These are phyloP conservation scores for Leccinum pseudoinsigne DNA, from an alignment of 1,284 basidiomycete genomes.

Conservation along the genomic window DNA sequence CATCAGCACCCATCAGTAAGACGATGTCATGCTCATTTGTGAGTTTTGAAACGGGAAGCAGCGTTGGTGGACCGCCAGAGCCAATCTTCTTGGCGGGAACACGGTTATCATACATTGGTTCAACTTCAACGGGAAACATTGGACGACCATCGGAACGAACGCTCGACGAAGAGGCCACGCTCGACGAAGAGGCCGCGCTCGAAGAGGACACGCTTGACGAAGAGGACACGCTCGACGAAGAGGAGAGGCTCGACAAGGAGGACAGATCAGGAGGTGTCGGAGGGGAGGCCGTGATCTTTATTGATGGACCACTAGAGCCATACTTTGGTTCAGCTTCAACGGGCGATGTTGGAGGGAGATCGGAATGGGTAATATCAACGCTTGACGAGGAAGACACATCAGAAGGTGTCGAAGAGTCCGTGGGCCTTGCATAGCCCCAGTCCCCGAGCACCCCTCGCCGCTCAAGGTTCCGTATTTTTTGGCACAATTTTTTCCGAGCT, in stretches of 20 bases:
- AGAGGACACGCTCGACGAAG: no score
- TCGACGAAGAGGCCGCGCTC: no score
- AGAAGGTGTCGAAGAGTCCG: neutral
- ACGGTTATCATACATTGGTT: neutral
- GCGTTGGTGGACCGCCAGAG: neutral
- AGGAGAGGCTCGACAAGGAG: no score
- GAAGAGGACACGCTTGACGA: no score
- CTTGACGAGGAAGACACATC: neutral
- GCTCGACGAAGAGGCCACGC: no score
- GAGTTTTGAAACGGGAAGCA: neutral
- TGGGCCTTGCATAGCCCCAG: slow-evolving; percentile 8
- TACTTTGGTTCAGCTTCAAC: neutral
- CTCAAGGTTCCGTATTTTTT: neutral
- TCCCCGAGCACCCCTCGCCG: neutral
- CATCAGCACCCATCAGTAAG: slow-evolving; percentile 4
- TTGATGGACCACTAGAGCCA: neutral
- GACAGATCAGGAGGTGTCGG: no score
- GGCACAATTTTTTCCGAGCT: neutral
- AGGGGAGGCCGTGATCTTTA: no score
- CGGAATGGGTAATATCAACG: neutral
- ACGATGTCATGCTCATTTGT: slow-evolving; percentile 1
- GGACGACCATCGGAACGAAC: no score
- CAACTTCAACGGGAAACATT: no score
- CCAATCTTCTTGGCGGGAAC: neutral
- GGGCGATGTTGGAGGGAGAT: neutral